phyloP scores from a whole-genome alignment of 1,284 basidiomycete genomes.

The Fomitopsis schrenkii region DNA sequence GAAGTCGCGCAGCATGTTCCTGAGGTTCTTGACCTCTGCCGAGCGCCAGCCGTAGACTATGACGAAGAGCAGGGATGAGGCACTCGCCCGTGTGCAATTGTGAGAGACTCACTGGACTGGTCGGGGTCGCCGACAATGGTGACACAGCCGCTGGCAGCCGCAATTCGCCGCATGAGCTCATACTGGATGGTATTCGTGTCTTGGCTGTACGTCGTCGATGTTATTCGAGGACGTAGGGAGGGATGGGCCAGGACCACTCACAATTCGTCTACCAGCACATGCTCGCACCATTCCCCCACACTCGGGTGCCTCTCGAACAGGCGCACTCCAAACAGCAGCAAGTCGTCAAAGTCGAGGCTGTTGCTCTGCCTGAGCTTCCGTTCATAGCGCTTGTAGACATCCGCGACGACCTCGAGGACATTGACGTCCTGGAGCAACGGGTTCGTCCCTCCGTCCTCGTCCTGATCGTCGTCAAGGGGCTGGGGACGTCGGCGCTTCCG shows the following conservation, averaged over 20 bases:
- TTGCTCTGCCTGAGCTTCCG: slow-evolving; percentile 57
- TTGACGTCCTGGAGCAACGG: neutral
- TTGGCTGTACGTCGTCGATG: slow-evolving; percentile 44
- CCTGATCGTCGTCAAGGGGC: slow-evolving; percentile 6
- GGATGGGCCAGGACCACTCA: slow-evolving; percentile 34
- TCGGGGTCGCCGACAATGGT: slow-evolving; percentile 93
- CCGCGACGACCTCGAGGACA: slow-evolving; percentile 32
- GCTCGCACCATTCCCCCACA: slow-evolving; percentile 61
- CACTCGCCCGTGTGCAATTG: too few species aligned
- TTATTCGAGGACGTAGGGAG: neutral
- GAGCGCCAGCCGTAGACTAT: slow-evolving; percentile 87
- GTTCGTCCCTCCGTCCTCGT: neutral
- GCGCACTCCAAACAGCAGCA: slow-evolving; percentile 75
- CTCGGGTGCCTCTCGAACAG: slow-evolving; percentile 59
- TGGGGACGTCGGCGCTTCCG: slow-evolving; percentile 2
- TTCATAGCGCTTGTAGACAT: slow-evolving; percentile 73
- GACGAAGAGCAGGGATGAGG: neutral
- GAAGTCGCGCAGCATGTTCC: slow-evolving; percentile 76
- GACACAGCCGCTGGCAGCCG: slow-evolving; percentile 50
- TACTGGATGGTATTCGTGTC: slow-evolving; percentile 90
- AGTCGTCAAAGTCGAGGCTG: slow-evolving; percentile 88
- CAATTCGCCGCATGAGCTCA: slow-evolving; percentile 77
- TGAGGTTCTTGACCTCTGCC: slow-evolving; percentile 78
- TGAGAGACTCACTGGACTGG: slow-evolving; percentile 64
- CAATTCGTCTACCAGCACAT: slow-evolving; percentile 91